These are phyloP conservation scores for Apiospora rasikravindrae DNA, from an alignment of 2,329 filamentous ascomycete species.

Conservation along the genomic window DNA sequence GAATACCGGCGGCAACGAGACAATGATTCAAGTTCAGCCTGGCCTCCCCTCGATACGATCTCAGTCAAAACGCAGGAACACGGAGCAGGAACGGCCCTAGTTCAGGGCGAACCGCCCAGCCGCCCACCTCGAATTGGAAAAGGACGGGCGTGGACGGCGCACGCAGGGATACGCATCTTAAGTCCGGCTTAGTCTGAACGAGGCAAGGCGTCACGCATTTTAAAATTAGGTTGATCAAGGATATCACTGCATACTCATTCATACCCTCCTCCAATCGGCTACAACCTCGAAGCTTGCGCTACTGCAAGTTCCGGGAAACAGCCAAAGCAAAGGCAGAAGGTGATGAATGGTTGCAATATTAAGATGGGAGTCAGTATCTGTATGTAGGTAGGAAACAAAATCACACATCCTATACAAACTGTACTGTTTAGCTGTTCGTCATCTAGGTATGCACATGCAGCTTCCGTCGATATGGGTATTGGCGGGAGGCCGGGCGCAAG, in stretches of 20 bases:
- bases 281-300: not conserved
- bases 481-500: not conserved
- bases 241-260: not conserved
- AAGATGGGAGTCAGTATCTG: not conserved
- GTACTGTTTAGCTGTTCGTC: not conserved
- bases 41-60: not conserved
- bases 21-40: not conserved
- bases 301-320: conserved; percentile 13
- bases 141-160: not conserved
- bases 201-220: conserved; percentile 12
- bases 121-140: not conserved
- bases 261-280: not conserved
- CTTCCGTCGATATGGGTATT: not conserved
- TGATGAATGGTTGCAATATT: not conserved
- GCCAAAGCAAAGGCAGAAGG: not conserved
- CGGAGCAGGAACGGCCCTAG: not conserved
- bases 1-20: conserved; percentile 9
- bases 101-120: conserved; percentile 5
- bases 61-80: not conserved
- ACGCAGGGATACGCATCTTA: not conserved
- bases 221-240: conserved; percentile 11
- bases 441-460: not conserved
- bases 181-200: not conserved
- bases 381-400: not conserved
- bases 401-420: no score